These are phyloP conservation scores for Achlya hypogyna DNA, from an alignment of 352 stramenopile species.

Conservation along the genomic window DNA sequence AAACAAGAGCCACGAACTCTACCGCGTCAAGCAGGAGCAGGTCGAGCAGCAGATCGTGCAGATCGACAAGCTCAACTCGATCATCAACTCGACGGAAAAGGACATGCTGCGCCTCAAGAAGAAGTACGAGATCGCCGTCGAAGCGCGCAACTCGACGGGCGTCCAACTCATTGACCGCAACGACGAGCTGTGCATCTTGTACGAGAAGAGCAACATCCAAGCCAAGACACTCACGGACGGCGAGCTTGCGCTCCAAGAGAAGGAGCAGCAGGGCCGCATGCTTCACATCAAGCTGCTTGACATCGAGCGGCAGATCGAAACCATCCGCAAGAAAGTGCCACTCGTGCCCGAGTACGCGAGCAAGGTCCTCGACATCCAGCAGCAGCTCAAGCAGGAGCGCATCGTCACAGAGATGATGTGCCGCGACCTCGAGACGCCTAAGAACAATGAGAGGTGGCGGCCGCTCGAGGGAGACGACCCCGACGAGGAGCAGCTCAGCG, in stretches of 20 bases:
- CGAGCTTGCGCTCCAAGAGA: conserved; percentile 64
- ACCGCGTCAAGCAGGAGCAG: conserved; percentile 82
- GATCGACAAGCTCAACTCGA: conserved; percentile 92
- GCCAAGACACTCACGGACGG: conserved; percentile 75
- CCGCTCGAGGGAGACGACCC: conserved; percentile 82
- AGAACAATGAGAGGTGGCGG: conserved; percentile 82
- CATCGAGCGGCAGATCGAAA: conserved; percentile 62
- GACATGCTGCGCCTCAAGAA: conserved; percentile 90
- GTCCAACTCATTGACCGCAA: conserved; percentile 93
- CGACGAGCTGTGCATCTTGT: conserved; percentile 92
- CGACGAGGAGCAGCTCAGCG: conserved; percentile 78
- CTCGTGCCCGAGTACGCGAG: conserved; percentile 72
- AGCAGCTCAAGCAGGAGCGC: conserved; percentile 78
- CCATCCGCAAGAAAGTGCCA: conserved; percentile 60
- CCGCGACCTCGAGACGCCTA: conserved; percentile 85
- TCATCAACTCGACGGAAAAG: conserved; percentile 88
- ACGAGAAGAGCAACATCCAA: conserved; percentile 89
- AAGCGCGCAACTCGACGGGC: conserved; percentile 79
- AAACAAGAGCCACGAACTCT: conserved; percentile 86
- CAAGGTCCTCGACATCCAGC: conserved; percentile 65
- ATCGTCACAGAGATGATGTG: conserved; percentile 85
- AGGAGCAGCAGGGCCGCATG: conserved; percentile 78
- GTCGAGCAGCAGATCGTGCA: conserved; percentile 94
- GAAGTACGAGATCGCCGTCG: conserved; percentile 82
- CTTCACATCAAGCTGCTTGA: conserved; percentile 64